Evolutionary conservation across 495 filamentous ascomycete genomes (phyloP), one percentile per base, ranked within the genome.

Genomic region (Aspergillus conjunctus): DNA sequence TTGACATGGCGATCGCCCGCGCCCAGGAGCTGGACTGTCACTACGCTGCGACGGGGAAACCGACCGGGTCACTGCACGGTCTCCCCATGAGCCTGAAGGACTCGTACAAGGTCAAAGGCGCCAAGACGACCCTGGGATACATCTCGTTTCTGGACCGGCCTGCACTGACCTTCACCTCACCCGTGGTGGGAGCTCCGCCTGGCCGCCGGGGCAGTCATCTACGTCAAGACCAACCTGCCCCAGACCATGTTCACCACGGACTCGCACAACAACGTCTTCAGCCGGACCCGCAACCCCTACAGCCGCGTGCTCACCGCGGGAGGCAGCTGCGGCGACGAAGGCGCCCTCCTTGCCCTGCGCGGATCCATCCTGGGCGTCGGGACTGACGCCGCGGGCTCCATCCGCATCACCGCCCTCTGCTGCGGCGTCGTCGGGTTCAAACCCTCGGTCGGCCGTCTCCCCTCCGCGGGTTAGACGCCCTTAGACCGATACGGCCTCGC

Each of bases 41-140:
- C 43, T 51, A 76, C 1, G 54, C 32, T 4, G 62, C 62, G 10
- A 66, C 66, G 1, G 66, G 69, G 0, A 79, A 75, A 34, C 71
- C 77, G 3, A 66, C 84, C 18, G 86, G 87, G 0, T 84, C 85
- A 0, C 72, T 89, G 0, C 86, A 89, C 58, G 87, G 87, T 30
- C 64, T 89, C 3, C 86, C 86, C 0, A 83, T 88, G 33, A 84
- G 79, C 58, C 71, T 88, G 37, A 91, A 91, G 69, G 87, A 90
- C 59, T 80, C 81, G 21, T 75, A 87, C 43, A 77, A 75, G 18
- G 75, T 91, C 54, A 71, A 78, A 51, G 84, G 78, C 0, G 66
- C 83, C 8, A 63, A 63, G 2, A 59, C 69, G 0, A 66, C 68
- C 1, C 55, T 76, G 2, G 74, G 73, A 1, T 70, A 66, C 12